Evolutionary conservation across 2,329 filamentous ascomycete genomes (phyloP), one percentile per base, ranked within the genome.

Genomic region (Elsinoe arachidis): DNA sequence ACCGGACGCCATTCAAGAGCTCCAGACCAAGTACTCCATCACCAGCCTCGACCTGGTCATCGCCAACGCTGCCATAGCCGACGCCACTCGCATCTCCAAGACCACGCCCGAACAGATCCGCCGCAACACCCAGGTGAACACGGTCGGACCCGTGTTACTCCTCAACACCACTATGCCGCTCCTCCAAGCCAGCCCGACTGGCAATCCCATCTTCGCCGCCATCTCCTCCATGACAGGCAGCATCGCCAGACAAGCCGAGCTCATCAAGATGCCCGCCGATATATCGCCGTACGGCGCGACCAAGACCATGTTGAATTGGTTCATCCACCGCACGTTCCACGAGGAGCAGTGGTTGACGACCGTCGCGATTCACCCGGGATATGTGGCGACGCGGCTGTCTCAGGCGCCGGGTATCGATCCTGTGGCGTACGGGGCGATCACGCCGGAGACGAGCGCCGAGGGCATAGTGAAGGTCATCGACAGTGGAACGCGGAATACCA

Each of bases 331-430:
- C 56, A 59, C 73, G 7, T 65, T 73, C 63, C 67, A 70, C 44
- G 73, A 75, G 59, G 61, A 71, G 33, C 38, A 55, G 17, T 44
- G 49, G 44, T 43, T 65, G 17, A 54, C 52, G 21, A 51, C 61
- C 12, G 71, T 38, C 57, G 63, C 5, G 59, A 68, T 58, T 61
- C 68, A 59, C 55, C 71, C 72, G 0, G 72, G 71, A 37, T 71
- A 70, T 63, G 71, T 74, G 0, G 69, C 74, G 58, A 77, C 74
- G 0, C 72, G 71, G 3, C 72, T 75, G 66, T 75, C 75, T 0
- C 71, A 72, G 0, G 71, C 67, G 34, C 72, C 74, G 0, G 60
- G 65, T 47, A 51, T 39, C 0, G 49, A 68, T 9, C 72, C 72
- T 0, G 47, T 73, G 2, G 56, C 64, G 1, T 59, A 68, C 39